Base-by-base conservation (phyloP, 2,329 filamentous ascomycete genomes). In the Nemania sp. region DNA sequence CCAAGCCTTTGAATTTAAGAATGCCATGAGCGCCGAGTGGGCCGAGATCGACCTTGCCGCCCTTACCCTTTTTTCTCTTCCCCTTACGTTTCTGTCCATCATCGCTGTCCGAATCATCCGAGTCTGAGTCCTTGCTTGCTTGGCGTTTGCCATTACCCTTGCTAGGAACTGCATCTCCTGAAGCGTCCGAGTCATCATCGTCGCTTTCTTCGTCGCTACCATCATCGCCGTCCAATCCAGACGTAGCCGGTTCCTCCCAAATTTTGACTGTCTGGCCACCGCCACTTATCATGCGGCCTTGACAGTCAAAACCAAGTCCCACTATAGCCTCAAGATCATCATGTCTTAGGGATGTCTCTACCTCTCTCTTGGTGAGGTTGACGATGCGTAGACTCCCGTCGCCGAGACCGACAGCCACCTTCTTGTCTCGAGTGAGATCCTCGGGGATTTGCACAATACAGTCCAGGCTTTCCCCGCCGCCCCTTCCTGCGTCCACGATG, bases 261-360 rank as follows among this genome's bases (percentile, higher is more conserved):
- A 98, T 90, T 80, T 98, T 98, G 70, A 99, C 88, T 0, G 90
- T 89, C 73, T 87, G 88, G 0, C 96, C 96, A 62, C 96, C 96
- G 11, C 93, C 94, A 75, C 90, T 97, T 73, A 99, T 93, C 85
- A 99, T 89, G 53, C 96, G 87, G 53, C 94, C 93, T 59, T 90
- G 89, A 58, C 92, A 90, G 80, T 98, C 96, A 71, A 98, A 97
- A 1, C 87, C 92, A 0, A 99, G 80, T 0, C 88, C 92, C 1
- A 94, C 87, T 3, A 98, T 94, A 1, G 92, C 92, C 77, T 98
- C 95, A 20, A 96, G 82, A 67, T 97, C 94, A 75, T 98, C 93
- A 78, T 98, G 95, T 73, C 88, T 91, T 77, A 86, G 73, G 59
- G 91, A 87, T 0, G 83, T 84, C 26, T 93, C 83, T 3, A 97